Evolutionary conservation across 306 rosid genomes (phyloP), one percentile per base, ranked within the genome.

Genomic region (Fragaria vesca): DNA sequence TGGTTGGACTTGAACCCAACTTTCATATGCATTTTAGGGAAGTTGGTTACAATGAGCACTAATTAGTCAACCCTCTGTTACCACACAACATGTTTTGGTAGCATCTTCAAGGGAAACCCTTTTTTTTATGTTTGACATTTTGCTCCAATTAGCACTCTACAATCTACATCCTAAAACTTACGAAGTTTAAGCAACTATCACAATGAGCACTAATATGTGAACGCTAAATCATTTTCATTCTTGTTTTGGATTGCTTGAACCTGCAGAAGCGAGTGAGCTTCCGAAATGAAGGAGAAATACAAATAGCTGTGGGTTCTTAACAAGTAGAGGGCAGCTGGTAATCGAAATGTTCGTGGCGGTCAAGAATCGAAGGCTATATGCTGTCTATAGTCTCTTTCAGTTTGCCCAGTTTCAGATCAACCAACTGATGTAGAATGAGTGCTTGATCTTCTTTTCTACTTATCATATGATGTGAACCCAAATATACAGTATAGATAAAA

Each of bases 201-300:
- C 26, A 24, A 24, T 24, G 26, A 24, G 26, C 26, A 24, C 26
- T 24, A 24, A 2, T 16, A 34, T 6, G 21, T 65, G 69, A 32
- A 65, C 20, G 20, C 40, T 63, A 15, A 63, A 16, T 66, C 50
- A 68, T 61, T 10, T 74, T 28, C 15, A 45, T 30, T 61, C 57
- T 46, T 16, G 50, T 43, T 24, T 62, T 42, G 47, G 45, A 58
- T 43, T 43, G 36, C 12, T 60, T 71, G 43, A 73, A 84, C 2
- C 62, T 84, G 92, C 94, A 93, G 99, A 95, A 84, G 75, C 87
- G 90, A 68, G 99, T 95, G 85, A 91, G 97, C 83, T 95, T 93
- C 82, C 80, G 79, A 82, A 81, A 13, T 40, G 93, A 88, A 72
- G 94, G 74, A 80, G 85, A 85, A 67, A 80, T 79, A 66, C 90